Conservation (phyloP, 768 basidiomycete genomes). For the Amanita thiersii region DNA sequence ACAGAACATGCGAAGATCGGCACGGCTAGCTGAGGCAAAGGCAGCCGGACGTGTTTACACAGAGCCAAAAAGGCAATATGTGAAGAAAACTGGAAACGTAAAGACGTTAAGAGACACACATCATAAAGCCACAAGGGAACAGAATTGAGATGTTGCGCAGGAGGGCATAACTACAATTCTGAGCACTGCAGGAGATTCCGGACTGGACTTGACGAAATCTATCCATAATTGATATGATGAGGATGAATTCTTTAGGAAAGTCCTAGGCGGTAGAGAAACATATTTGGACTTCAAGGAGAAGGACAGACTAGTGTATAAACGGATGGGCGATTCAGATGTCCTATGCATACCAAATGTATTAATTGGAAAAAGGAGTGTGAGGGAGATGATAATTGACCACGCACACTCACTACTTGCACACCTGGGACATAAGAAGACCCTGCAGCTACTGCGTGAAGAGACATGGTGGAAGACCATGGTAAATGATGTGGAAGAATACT, state of each 20-base stretch:
- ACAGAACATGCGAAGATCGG: neutral
- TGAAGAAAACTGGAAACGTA: neutral
- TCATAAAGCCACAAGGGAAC: too few species aligned
- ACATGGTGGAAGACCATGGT: constrained; percentile 34
- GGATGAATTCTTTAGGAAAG: constrained; percentile 14
- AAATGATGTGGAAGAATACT: constrained; percentile 17
- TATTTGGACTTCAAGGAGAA: constrained; percentile 15
- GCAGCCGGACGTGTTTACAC: neutral
- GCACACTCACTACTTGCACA: constrained; percentile 32
- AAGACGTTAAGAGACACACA: neutral
- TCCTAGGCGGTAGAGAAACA: constrained; percentile 11
- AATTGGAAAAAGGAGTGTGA: constrained; percentile 12
- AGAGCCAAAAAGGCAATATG: neutral
- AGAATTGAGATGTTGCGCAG: neutral
- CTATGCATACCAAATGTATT: constrained; percentile 18
- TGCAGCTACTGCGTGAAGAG: constrained; percentile 21
- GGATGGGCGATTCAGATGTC: constrained; percentile 5
- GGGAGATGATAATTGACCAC: constrained; percentile 26
- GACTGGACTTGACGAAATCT: constrained; percentile 5
- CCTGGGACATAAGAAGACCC: constrained; percentile 24
- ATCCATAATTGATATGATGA: constrained; percentile 9
- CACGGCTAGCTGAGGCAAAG: neutral
- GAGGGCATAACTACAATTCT: neutral
- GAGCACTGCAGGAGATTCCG: constrained; percentile 5
- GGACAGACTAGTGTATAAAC: constrained; percentile 14